Evolutionary conservation across 1,139 yeast species (phyloP).

Genomic region (Waltiozyma solani): DNA sequence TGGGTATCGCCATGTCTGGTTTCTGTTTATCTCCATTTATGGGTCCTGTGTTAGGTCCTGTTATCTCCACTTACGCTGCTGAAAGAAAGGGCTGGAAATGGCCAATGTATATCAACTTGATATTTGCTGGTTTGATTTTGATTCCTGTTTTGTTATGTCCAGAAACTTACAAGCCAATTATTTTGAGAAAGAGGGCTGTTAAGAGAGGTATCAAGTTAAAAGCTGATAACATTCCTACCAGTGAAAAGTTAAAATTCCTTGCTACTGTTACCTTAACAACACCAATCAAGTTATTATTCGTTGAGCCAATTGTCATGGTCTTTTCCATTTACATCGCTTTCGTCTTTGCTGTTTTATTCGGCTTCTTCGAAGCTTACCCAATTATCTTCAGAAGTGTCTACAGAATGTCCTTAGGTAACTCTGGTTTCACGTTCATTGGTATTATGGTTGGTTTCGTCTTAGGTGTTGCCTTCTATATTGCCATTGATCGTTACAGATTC

Average conservation of each 20-base stretch:
- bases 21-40: constrained; percentile 64
- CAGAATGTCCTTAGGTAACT: constrained; percentile 43
- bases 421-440: constrained; percentile 62
- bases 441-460: constrained; percentile 54
- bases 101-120: constrained; percentile 68
- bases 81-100: constrained; percentile 66
- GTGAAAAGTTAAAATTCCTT: constrained; percentile 27
- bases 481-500: constrained; percentile 35
- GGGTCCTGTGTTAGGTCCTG: constrained; percentile 80
- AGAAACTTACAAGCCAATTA: constrained; percentile 59
- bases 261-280: constrained; percentile 39
- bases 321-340: constrained; percentile 62
- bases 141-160: constrained; percentile 50
- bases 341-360: constrained; percentile 65
- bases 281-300: constrained; percentile 54
- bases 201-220: constrained; percentile 44
- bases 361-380: constrained; percentile 73
- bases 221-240: constrained; percentile 19
- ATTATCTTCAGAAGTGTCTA: constrained; percentile 58
- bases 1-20: constrained; percentile 60
- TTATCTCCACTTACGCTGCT: constrained; percentile 72
- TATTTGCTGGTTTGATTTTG: constrained; percentile 59
- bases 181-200: constrained; percentile 46
- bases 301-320: constrained; percentile 61
- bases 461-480: constrained; percentile 43